These are phyloP conservation scores for Apiospora hydei DNA, from an alignment of 2,329 filamentous ascomycete species.

Conservation along the genomic window DNA sequence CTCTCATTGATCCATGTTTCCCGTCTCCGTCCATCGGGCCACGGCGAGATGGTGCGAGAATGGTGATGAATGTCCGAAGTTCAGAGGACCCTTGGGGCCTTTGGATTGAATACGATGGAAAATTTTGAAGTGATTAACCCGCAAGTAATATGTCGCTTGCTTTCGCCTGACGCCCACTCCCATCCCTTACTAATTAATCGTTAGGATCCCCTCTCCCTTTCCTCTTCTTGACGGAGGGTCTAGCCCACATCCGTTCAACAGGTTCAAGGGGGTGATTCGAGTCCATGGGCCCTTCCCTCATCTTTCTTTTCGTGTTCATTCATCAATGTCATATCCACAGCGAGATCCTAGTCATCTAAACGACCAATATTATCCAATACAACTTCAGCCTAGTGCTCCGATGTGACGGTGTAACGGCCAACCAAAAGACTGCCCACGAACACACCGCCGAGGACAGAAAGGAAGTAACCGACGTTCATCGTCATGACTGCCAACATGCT, in stretches of 20 bases:
- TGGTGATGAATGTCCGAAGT: neutral
- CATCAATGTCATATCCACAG: neutral
- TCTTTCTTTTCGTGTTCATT: neutral
- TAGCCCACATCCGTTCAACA: neutral
- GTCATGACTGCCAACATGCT: slow-evolving; percentile 47
- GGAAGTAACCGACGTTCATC: slow-evolving; percentile 44
- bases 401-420: slow-evolving; percentile 68
- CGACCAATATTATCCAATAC: neutral
- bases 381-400: slow-evolving; percentile 54
- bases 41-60: neutral
- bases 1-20: neutral
- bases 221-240: neutral
- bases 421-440: slow-evolving; percentile 88
- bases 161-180: neutral
- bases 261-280: neutral
- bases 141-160: neutral
- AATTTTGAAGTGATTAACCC: neutral
- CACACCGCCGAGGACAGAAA: slow-evolving; percentile 47
- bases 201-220: neutral
- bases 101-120: neutral
- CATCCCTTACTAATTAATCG: neutral
- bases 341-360: neutral
- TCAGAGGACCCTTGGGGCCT: no score
- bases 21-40: neutral
- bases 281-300: neutral